Percentiles rank a stretch among this genome's conserved stretches.
Conservation (phyloP, 352 stramenopile genomes). For the Peronospora belbahrii region DNA sequence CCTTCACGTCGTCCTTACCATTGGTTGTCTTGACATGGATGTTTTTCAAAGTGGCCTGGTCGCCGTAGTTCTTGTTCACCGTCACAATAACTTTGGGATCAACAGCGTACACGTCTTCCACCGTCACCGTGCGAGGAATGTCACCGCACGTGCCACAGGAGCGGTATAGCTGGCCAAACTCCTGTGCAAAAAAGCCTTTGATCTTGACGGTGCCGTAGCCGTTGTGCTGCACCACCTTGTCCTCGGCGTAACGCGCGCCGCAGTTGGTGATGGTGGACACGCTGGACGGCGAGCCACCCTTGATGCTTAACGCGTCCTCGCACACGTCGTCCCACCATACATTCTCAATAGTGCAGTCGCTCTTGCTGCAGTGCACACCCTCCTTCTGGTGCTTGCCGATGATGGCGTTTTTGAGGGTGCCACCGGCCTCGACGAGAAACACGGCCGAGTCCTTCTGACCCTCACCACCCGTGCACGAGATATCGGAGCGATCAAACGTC, state of each 20-base stretch:
- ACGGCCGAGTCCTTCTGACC: constrained; percentile 24
- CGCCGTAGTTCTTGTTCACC: constrained; percentile 35
- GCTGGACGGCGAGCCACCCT: too few species aligned
- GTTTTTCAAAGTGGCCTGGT: constrained; percentile 34
- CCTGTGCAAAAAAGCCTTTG: constrained; percentile 8
- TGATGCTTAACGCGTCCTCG: too few species aligned
- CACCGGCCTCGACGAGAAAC: constrained; percentile 30
- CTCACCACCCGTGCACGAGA: constrained; percentile 22
- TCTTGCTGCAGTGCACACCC: constrained; percentile 8
- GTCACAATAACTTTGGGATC: constrained; percentile 26
- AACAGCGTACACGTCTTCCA: constrained; percentile 33
- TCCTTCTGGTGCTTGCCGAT: constrained; percentile 16
- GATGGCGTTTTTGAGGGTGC: constrained; percentile 16
- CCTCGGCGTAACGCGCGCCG: too few species aligned
- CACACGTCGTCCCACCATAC: constrained; percentile 22
- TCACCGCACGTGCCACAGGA: constrained; percentile 28
- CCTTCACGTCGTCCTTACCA: constrained; percentile 10
- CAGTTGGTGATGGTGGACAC: too few species aligned
- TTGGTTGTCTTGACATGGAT: constrained; percentile 16
- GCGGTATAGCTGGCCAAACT: constrained; percentile 9
- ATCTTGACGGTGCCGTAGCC: too few species aligned
- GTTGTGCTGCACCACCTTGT: too few species aligned
- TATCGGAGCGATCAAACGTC: constrained; percentile 50
- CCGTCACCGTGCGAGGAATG: constrained; percentile 20
- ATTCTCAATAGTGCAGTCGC: constrained; percentile 13